Conservation (phyloP, 805 yeast species). For the Candida piceae region DNA sequence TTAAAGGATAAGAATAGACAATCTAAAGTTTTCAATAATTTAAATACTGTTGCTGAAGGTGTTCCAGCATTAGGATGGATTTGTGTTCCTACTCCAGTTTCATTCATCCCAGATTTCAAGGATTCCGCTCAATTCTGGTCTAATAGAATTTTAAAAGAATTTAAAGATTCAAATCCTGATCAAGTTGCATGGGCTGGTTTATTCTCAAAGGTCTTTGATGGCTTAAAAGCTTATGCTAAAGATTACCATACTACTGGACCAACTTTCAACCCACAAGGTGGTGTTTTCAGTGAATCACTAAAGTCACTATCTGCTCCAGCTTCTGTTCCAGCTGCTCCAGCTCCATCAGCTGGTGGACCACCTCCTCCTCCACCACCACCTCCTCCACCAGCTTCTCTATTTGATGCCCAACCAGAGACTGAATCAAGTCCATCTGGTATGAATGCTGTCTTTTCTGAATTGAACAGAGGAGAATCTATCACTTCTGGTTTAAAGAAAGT, state of each 20-base stretch:
- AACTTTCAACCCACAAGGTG: constrained; percentile 61
- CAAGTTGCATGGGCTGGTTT: constrained; percentile 80
- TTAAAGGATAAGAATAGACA: constrained; percentile 73
- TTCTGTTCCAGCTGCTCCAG: constrained; percentile 26
- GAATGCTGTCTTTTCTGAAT: constrained; percentile 86
- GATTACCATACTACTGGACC: constrained; percentile 82
- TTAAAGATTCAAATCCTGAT: constrained; percentile 60
- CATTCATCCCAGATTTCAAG: constrained; percentile 73
- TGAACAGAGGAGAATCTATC: constrained; percentile 79
- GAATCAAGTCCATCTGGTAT: constrained; percentile 44
- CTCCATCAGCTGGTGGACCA: constrained; percentile 32
- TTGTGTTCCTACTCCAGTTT: constrained; percentile 67
- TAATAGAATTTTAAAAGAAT: constrained; percentile 82
- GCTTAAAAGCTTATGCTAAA: constrained; percentile 67
- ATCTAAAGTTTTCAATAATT: constrained; percentile 59
- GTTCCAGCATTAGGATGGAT: constrained; percentile 91
- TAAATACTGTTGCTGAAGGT: constrained; percentile 85
- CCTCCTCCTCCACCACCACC: constrained; percentile 95
- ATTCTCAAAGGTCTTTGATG: constrained; percentile 60
- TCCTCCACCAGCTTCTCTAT: constrained; percentile 74
- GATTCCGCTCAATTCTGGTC: constrained; percentile 95
- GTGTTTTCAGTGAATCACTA: constrained; percentile 53
- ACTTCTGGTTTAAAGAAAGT: constrained; percentile 88
- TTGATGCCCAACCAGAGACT: constrained; percentile 34
- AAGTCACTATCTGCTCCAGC: constrained; percentile 19